phyloP scores from a whole-genome alignment of 1,284 basidiomycete species.

The Phylloporus gajari region DNA sequence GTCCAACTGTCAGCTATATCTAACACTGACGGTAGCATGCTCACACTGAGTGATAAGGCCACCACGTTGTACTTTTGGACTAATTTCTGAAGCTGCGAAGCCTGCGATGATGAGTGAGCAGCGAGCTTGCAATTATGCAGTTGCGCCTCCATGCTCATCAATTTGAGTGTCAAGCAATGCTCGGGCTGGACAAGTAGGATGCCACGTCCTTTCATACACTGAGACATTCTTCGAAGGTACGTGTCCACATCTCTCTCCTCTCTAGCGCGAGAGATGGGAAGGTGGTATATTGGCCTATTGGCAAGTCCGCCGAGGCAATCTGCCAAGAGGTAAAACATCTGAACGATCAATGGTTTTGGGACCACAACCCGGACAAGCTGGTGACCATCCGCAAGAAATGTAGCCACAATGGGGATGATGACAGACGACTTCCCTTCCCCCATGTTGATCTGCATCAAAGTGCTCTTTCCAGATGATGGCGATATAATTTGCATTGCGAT shows the following conservation, averaged over 20 bases:
- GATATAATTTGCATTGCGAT: slow-evolving; percentile 5
- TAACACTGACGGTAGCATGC: too few relatives aligned
- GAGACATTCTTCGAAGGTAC: too few relatives aligned
- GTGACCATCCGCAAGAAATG: neutral
- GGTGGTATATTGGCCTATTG: slow-evolving; percentile 7
- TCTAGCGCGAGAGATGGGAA: slow-evolving; percentile 11
- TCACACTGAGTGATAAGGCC: too few relatives aligned
- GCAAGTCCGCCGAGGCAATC: slow-evolving; percentile 12
- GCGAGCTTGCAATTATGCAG: too few relatives aligned
- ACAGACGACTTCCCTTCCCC: slow-evolving; percentile 11
- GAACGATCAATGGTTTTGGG: neutral
- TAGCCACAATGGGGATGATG: neutral
- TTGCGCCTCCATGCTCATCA: slow-evolving; percentile 5
- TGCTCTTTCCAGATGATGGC: neutral
- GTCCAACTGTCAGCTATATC: too few relatives aligned
- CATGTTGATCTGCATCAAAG: slow-evolving; percentile 7
- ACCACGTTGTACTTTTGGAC: too few relatives aligned
- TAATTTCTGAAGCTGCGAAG: too few relatives aligned
- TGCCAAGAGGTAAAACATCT: slow-evolving; percentile 3
- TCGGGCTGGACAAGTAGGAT: slow-evolving; percentile 1
- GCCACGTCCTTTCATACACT: neutral
- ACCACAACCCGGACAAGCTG: slow-evolving; percentile 8
- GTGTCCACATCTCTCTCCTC: too few relatives aligned
- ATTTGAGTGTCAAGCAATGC: neutral
- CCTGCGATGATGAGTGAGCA: too few relatives aligned